Evolutionary conservation across 805 yeast genomes (phyloP).

Genomic region (Pichia californica): DNA sequence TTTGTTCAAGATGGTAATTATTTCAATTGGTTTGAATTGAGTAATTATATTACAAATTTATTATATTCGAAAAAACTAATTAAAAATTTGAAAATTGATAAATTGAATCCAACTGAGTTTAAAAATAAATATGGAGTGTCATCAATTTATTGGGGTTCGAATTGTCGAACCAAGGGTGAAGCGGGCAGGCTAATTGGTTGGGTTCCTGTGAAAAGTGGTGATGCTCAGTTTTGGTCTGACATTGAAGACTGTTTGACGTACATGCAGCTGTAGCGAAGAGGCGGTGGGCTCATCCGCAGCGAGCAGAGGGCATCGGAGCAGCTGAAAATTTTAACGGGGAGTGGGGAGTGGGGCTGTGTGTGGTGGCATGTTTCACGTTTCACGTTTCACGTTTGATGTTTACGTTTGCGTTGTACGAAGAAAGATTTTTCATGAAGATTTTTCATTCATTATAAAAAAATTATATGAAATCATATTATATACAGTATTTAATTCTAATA

Average conservation of each 20-base stretch:
- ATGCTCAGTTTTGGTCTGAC: not conserved
- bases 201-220: slow-evolving; percentile 1
- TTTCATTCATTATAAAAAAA: too few species aligned
- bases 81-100: not conserved
- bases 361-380: too few species aligned
- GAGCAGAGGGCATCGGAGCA: not conserved
- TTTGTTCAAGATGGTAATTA: slow-evolving; percentile 1
- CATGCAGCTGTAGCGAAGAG: slow-evolving; percentile 1
- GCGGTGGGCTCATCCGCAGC: too few species aligned
- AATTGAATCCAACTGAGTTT: not conserved
- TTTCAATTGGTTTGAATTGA: not conserved
- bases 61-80: not conserved
- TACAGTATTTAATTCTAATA: too few species aligned
- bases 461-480: too few species aligned
- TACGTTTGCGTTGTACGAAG: too few species aligned
- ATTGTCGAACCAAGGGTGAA: not conserved
- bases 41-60: not conserved
- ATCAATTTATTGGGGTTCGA: slow-evolving; percentile 4
- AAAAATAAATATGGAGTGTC: not conserved
- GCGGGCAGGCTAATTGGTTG: not conserved
- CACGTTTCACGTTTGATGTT: too few species aligned
- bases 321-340: not conserved
- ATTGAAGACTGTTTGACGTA: not conserved
- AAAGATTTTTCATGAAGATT: too few species aligned
- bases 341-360: too few species aligned